Conservation (phyloP, 2,329 filamentous ascomycete genomes). For the Colletotrichum tropicale region DNA sequence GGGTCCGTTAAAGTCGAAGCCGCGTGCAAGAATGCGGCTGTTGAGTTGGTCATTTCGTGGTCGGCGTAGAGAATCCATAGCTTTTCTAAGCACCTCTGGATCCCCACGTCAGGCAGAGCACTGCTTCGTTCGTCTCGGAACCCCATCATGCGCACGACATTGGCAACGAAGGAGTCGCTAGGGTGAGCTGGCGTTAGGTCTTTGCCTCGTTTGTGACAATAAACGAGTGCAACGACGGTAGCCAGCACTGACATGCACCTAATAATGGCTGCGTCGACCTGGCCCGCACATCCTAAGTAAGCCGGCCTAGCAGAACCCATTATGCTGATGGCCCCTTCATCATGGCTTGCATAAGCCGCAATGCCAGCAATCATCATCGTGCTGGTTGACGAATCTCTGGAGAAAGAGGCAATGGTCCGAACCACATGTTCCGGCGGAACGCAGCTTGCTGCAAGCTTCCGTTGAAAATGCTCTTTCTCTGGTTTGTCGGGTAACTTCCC, state of each 20-base stretch:
- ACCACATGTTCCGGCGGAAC: background rate
- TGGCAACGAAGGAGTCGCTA: conserved; percentile 40
- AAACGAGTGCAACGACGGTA: conserved; percentile 15
- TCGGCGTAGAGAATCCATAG: conserved; percentile 49
- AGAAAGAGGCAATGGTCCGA: conserved; percentile 11
- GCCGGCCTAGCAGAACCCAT: background rate
- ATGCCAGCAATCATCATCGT: conserved; percentile 40
- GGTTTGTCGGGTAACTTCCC: conserved; percentile 34
- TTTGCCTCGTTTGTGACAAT: conserved; percentile 41
- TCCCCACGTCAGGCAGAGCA: conserved; percentile 30
- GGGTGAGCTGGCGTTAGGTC: conserved; percentile 35
- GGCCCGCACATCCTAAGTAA: background rate
- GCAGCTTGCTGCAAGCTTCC: background rate
- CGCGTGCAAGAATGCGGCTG: conserved; percentile 48
- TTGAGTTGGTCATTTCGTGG: conserved; percentile 55
- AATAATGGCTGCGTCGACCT: background rate
- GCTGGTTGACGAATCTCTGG: conserved; percentile 35
- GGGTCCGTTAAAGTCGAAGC: conserved; percentile 53
- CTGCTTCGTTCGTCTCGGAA: background rate
- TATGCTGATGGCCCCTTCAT: conserved; percentile 30
- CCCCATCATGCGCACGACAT: conserved; percentile 37
- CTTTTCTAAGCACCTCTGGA: conserved; percentile 32
- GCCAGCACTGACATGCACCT: background rate
- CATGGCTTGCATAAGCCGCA: conserved; percentile 34
- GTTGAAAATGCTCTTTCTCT: conserved; percentile 27